Evolutionary conservation across 2,329 filamentous ascomycete species (phyloP), one percentile per base, ranked within the genome.

Genomic region (Botrytis fragariae): DNA sequence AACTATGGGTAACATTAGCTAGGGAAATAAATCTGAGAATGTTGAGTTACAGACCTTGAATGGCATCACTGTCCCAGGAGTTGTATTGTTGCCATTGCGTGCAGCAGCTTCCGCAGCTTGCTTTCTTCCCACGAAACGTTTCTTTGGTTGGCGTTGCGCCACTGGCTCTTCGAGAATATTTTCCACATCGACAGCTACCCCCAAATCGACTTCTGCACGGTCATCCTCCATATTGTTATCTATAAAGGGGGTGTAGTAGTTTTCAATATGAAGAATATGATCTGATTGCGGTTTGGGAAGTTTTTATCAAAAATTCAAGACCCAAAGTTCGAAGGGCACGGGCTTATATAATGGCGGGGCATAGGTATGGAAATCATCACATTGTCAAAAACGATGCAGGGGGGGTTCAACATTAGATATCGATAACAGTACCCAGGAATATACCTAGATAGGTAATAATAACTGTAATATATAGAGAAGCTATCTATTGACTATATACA

Each of bases 51-150:
- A 69, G 10, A 91, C 93, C 88, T 87, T 92, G 89, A 77, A 94
- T 88, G 25, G 91, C 87, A 72, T 89, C 88, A 77, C 86, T 89
- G 74, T 90, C 89, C 91, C 88, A 61, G 82, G 81, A 35, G 78
- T 76, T 39, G 77, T 79, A 73, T 72, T 77, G 39, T 71, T 35
- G 14, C 68, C 75, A 74, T 75, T 72, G 79, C 85, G 86, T 74
- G 86, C 75, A 20, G 77, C 83, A 77, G 88, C 87, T 79, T 91
- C 88, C 75, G 89, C 86, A 14, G 93, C 93, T 35, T 93, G 89
- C 78, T 91, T 90, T 77, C 94, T 88, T 44, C 96, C 96, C 29
- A 99, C 92, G 78, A 99, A 99, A 73, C 95, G 89, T 83, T 95
- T 95, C 85, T 93, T 97, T 35, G 96, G 96, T 79, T 95, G 92